Evolutionary conservation across 73 alveolate species (phyloP).

Genomic region (Urostyla sp.): DNA sequence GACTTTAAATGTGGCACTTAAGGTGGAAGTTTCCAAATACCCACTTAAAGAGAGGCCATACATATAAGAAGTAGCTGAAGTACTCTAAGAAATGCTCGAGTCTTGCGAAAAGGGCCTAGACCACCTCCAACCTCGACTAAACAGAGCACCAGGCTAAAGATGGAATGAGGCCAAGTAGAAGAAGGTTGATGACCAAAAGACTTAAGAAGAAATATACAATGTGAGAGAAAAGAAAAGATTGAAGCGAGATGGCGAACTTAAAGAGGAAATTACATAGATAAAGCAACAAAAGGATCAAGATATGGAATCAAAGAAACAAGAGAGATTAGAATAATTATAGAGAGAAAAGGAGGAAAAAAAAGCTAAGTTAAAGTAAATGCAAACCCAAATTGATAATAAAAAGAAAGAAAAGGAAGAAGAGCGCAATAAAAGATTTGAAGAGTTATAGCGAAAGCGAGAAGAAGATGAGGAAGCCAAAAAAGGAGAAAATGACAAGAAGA

Average conservation of each 20-base stretch:
- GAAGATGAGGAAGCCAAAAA: conserved; percentile 35
- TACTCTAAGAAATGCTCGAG: conserved; percentile 62
- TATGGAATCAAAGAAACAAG: conserved; percentile 12
- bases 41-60: conserved; percentile 54
- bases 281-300: conserved; percentile 34
- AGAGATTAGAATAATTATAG: conserved; percentile 38
- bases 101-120: conserved; percentile 53
- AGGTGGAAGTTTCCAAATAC: conserved; percentile 39
- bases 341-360: conserved; percentile 22
- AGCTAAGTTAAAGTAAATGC: conserved; percentile 5
- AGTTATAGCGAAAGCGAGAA: background rate
- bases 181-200: conserved; percentile 48
- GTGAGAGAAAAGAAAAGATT: conserved; percentile 29
- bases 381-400: background rate
- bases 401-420: conserved; percentile 39
- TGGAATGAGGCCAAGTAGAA: conserved; percentile 37
- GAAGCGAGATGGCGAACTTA: conserved; percentile 34
- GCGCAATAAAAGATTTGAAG: conserved; percentile 2
- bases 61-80: conserved; percentile 66
- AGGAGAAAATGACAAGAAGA: conserved; percentile 15
- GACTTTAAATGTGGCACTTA: background rate
- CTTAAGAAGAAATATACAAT: conserved; percentile 1
- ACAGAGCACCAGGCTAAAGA: conserved; percentile 45
- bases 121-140: conserved; percentile 39
- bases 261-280: conserved; percentile 3